phyloP scores from a whole-genome alignment of 305 asterid species.

The Fraxinus nigra region DNA sequence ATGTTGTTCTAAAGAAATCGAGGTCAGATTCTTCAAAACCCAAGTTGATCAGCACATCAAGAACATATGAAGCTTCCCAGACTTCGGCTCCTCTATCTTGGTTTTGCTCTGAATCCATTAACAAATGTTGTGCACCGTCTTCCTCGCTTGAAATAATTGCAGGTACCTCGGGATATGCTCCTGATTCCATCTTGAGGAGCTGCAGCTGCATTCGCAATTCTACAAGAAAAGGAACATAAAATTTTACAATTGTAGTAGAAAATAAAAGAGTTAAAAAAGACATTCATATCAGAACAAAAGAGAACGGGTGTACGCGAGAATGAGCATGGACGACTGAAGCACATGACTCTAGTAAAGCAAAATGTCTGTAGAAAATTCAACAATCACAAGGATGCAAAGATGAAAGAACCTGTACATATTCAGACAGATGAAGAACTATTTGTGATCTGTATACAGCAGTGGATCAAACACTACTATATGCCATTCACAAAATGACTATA shows the following conservation, averaged over 20 bases:
- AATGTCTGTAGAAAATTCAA: not conserved
- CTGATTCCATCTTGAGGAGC: slow-evolving; percentile 56
- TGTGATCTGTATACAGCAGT: not conserved
- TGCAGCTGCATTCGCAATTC: slow-evolving; percentile 60
- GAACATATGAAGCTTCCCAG: slow-evolving; percentile 58
- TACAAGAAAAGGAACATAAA: slow-evolving; percentile 16
- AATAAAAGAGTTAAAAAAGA: not conserved
- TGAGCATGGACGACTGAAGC: not conserved
- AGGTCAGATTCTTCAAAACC: slow-evolving; percentile 46
- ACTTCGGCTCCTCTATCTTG: slow-evolving; percentile 20
- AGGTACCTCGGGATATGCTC: slow-evolving; percentile 23
- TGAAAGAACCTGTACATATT: not conserved
- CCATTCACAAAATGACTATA: not conserved
- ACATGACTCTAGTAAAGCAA: not conserved
- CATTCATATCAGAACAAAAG: not conserved
- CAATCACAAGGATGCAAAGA: not conserved
- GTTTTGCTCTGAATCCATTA: slow-evolving; percentile 21
- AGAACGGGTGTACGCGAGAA: not conserved
- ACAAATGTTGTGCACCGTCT: slow-evolving; percentile 21
- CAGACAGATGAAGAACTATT: not conserved
- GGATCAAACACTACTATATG: not conserved
- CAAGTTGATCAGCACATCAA: slow-evolving; percentile 51
- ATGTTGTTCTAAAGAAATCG: slow-evolving; percentile 33
- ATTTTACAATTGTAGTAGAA: not conserved
- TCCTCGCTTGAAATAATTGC: slow-evolving; percentile 21